phyloP scores from a whole-genome alignment of 192 early-diverging fungal genomes.

The Obelidium mucronatum region DNA sequence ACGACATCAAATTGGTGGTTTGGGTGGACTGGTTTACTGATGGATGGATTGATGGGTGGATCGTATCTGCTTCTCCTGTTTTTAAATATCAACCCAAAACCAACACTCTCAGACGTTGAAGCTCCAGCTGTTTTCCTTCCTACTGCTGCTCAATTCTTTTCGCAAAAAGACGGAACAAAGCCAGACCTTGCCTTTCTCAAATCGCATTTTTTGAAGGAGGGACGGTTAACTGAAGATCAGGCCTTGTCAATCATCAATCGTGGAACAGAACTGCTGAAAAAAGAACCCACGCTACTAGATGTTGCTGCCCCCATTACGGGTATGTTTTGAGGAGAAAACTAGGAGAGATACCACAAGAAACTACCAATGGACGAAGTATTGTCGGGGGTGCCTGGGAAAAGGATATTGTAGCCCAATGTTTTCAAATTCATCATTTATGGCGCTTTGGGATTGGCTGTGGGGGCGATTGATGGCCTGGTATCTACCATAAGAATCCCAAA shows the following conservation, averaged over 20 bases:
- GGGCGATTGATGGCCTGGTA: background rate
- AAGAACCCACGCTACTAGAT: slow-evolving; percentile 87
- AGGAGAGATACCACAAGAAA: no score
- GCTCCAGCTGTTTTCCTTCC: slow-evolving; percentile 62
- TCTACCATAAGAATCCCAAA: background rate
- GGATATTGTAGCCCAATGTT: no score
- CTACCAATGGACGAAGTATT: no score
- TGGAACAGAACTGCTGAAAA: slow-evolving; percentile 80
- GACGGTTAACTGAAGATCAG: slow-evolving; percentile 90
- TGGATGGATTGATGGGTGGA: background rate
- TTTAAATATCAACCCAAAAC: background rate
- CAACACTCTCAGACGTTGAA: slow-evolving; percentile 56
- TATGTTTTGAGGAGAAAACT: slow-evolving; percentile 35
- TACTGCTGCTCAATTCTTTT: slow-evolving; percentile 68
- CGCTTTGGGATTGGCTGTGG: no score
- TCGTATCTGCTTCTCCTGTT: background rate
- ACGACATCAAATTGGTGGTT: background rate
- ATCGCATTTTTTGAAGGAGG: slow-evolving; percentile 92
- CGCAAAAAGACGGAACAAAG: slow-evolving; percentile 69
- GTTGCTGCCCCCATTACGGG: slow-evolving; percentile 93
- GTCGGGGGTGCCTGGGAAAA: no score
- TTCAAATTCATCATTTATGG: no score
- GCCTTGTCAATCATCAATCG: slow-evolving; percentile 86
- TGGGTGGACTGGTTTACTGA: background rate
- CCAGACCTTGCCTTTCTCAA: slow-evolving; percentile 87